Base-by-base conservation (phyloP, 1,284 basidiomycete species). In the Gomphus sp. region DNA sequence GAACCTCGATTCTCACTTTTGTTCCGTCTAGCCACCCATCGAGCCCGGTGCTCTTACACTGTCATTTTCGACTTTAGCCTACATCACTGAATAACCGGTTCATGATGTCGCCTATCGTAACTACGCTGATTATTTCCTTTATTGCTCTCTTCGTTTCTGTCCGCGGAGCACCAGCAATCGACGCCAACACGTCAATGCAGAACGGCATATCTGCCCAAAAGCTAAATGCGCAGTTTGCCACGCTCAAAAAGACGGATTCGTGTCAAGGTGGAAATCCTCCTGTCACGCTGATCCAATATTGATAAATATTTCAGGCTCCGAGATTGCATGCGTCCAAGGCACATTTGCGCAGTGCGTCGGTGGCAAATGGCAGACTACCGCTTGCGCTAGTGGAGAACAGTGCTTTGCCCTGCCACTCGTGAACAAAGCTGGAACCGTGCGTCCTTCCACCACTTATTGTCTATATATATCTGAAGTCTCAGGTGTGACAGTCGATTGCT, bases 341-440 rank as follows among this genome's bases (percentile, higher is more conserved):
- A 58, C 64, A 12, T 74, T 75, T 59, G 72, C 73, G 11, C 72
- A 74, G 58, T 76, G 74, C 65, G 66, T 71, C 33, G 64, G 63
- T 36, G 70, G 70, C 60, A 62, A 66, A 49, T 76, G 73, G 70
- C 59, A 57, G 0, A 45, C 76, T 45, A 72, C 70, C 10, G 61
- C 68, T 5, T 84, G 82, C 68, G 58, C 73, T 6, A 62, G 62
- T 22, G 72, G 69, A 22, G 68, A 71, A 4, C 67, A 65, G 14
- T 84, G 82, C 66, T 72, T 76, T 56, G 80, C 80, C 1, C 73
- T 83, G 31, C 82, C 82, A 0, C 71, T 80, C 43, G 74, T 80
- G 28, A 77, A 78, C 64, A 74, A 73, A 60, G 66, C 74, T n/a
- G 81, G 81, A 33, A 80, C 78, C 8, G 57, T 58, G 41, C n/a